Evolutionary conservation across 441 rosid genomes (phyloP), one percentile per base, ranked within the genome.

Genomic region (Hura crepitans): DNA sequence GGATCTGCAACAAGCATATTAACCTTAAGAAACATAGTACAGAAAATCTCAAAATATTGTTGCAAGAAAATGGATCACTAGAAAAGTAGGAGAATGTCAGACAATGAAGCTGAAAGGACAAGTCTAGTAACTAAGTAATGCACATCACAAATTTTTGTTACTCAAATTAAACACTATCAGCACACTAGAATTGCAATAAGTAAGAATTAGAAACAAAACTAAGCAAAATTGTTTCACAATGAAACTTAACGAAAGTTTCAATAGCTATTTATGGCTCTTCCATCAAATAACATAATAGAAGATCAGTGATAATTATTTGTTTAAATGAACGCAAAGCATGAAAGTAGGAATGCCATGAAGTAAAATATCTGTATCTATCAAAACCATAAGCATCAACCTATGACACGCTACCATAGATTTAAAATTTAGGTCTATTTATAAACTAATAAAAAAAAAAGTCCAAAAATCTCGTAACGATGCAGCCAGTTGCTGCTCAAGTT

Each of bases 1-100:
- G 97, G 99, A 92, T 94, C 97, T 94, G 91, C 81, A 80, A 60
- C 58, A 70, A 71, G 27, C 71, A 76, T 35, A 51, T 64, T 45
- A 77, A 60, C 46, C 47, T 60, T 72, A 35, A 18, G 28, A 59
- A 73, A 39, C 35, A 68, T 8, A 64, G 23, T 8, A 70, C 8
- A 65, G 53, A 56, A 61, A 71, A 13, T 47, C 59, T 50, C 23
- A 10, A 14, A 72, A 71, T 53, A 65, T 62, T 58, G 35, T 46
- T 28, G 47, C 47, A 69, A 58, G 63, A 72, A 46, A 42, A 39
- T 9, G 53, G 42, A 25, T 77, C 42, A 63, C 47, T 45, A 31
- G 13, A 64, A 67, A 56, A 12, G 43, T 46, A 13, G 30, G 31
- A 30, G 33, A 45, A 30, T 47, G 8, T 12, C 31, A 55, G 37